Evolutionary conservation across 2,329 filamentous ascomycete species (phyloP).

Genomic region (Raffaelea albimanens): DNA sequence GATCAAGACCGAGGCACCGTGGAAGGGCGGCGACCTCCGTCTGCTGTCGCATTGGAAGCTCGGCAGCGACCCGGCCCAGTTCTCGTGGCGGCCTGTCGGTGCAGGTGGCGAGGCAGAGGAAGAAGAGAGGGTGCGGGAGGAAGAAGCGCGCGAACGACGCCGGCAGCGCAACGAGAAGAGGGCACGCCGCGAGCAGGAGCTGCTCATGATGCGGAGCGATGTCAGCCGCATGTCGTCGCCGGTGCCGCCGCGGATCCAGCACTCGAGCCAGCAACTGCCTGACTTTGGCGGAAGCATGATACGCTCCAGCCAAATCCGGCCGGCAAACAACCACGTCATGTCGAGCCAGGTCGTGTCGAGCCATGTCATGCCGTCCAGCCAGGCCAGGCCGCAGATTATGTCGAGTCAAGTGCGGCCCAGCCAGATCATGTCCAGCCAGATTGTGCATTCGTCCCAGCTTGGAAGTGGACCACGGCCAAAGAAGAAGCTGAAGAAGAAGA

Average conservation of each 20-base stretch:
- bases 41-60: conserved; percentile 25
- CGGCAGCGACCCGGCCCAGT: conserved; percentile 23
- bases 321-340: conserved; percentile 8
- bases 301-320: conserved; percentile 1
- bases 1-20: conserved; percentile 18
- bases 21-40: conserved; percentile 15
- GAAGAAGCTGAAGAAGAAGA: conserved; percentile 37
- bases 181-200: conserved; percentile 14
- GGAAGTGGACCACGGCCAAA: conserved; percentile 16
- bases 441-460: conserved; percentile 14
- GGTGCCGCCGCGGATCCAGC: conserved; percentile 4
- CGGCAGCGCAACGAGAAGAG: conserved; percentile 19
- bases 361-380: conserved; percentile 12
- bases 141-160: conserved; percentile 16
- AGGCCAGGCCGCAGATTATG: no score
- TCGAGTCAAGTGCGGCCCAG: no score
- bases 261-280: conserved; percentile 3
- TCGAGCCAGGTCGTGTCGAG: conserved; percentile 15
- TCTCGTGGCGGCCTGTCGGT: conserved; percentile 17
- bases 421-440: conserved; percentile 18
- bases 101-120: conserved; percentile 5
- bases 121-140: conserved; percentile 7
- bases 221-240: conserved; percentile 3
- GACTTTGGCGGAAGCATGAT: no score
- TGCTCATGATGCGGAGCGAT: conserved; percentile 3